Conservation (phyloP, 768 basidiomycete genomes). For the Amanita pallidorosea region DNA sequence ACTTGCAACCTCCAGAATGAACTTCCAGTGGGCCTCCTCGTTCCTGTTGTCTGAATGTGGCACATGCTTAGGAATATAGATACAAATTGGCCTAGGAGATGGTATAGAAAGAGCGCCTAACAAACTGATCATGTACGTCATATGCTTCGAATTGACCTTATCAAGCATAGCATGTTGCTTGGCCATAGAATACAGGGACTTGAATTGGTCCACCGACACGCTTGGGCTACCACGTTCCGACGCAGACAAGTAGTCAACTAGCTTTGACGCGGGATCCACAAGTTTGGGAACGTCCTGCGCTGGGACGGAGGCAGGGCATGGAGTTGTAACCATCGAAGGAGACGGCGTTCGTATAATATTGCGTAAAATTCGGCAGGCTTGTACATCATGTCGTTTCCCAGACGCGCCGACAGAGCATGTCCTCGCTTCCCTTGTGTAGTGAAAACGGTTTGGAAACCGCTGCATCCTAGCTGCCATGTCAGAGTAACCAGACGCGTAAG, state of each 20-base stretch:
- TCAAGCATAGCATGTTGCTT: conserved; percentile 22
- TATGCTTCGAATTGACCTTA: conserved; percentile 22
- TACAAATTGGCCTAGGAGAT: conserved; percentile 12
- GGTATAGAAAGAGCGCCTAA: conserved; percentile 39
- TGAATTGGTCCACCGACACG: conserved; percentile 21
- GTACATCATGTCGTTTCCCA: background rate
- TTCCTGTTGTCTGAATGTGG: conserved; percentile 12
- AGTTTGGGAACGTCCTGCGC: background rate
- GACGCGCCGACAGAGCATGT: background rate
- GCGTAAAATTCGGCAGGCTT: background rate
- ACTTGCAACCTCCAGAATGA: conserved; percentile 31
- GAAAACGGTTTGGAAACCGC: background rate
- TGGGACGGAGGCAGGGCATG: background rate
- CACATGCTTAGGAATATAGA: conserved; percentile 20
- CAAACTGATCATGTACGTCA: conserved; percentile 33
- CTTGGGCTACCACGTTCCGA: conserved; percentile 1
- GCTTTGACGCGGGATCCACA: background rate
- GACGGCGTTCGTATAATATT: background rate
- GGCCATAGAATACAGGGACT: conserved; percentile 26
- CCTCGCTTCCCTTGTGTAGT: background rate
- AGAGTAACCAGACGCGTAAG: conserved; percentile 7
- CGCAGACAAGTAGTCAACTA: background rate
- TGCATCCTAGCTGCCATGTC: background rate
- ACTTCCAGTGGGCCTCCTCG: conserved; percentile 33
- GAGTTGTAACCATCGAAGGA: background rate